Percentiles rank a stretch among this genome's conserved stretches.
Evolutionary conservation across 805 yeast genomes (phyloP).

Genomic region (Saccharomycopsis selenospora): DNA sequence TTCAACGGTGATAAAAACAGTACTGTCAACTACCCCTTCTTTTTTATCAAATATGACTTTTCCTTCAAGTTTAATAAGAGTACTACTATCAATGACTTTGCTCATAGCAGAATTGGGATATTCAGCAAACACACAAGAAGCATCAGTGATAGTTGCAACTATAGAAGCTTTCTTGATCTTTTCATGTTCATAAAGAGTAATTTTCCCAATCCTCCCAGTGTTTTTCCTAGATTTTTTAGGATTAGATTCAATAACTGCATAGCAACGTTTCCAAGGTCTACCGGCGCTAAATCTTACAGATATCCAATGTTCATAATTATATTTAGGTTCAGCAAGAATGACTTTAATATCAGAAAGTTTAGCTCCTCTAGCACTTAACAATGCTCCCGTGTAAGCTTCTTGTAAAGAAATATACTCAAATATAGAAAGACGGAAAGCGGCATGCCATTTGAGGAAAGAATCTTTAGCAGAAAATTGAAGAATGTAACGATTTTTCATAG

Average conservation of each 20-base stretch:
- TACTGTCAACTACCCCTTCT: slow-evolving; percentile 46
- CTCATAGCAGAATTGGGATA: slow-evolving; percentile 84
- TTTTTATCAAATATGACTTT: slow-evolving; percentile 49
- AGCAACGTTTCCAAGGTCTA: slow-evolving; percentile 96
- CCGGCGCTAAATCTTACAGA: slow-evolving; percentile 93
- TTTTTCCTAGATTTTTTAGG: slow-evolving; percentile 33
- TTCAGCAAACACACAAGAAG: slow-evolving; percentile 76
- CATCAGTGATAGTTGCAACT: slow-evolving; percentile 70
- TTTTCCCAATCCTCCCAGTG: slow-evolving; percentile 45
- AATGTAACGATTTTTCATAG: slow-evolving; percentile 80
- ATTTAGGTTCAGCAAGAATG: slow-evolving; percentile 76
- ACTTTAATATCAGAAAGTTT: slow-evolving; percentile 80
- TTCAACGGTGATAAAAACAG: slow-evolving; percentile 77
- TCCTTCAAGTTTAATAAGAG: slow-evolving; percentile 87
- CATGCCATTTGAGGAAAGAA: slow-evolving; percentile 67
- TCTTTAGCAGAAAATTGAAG: slow-evolving; percentile 66
- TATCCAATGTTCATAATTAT: slow-evolving; percentile 89
- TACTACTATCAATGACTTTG: slow-evolving; percentile 75
- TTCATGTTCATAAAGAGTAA: slow-evolving; percentile 77
- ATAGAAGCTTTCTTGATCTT: slow-evolving; percentile 58
- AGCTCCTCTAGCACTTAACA: slow-evolving; percentile 86
- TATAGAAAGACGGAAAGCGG: slow-evolving; percentile 72
- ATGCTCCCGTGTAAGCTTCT: slow-evolving; percentile 94
- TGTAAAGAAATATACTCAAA: slow-evolving; percentile 80
- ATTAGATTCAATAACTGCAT: slow-evolving; percentile 79